Evolutionary conservation across 192 early-diverging fungal species (phyloP).

Genomic region (Coemansia umbellata): DNA sequence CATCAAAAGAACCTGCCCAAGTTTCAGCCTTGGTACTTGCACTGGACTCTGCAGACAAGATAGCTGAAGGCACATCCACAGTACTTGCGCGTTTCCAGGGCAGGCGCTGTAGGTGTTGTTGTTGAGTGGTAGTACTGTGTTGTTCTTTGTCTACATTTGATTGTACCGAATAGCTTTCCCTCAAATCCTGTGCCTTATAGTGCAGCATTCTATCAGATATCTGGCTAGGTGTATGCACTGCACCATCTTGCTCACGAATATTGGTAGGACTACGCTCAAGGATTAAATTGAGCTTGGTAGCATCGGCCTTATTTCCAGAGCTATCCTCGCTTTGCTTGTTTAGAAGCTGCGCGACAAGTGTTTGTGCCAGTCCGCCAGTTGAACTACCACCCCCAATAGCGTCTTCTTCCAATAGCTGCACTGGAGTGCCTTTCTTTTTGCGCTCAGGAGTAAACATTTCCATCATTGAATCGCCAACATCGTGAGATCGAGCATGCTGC

Average conservation of each 20-base stretch:
- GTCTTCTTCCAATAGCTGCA: background rate
- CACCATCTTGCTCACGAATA: too few relatives aligned
- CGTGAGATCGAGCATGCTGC: slow-evolving; percentile 4
- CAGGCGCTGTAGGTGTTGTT: background rate
- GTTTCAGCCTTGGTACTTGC: background rate
- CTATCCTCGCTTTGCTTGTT: background rate
- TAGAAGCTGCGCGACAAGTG: slow-evolving; percentile 10
- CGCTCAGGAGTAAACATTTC: slow-evolving; percentile 50
- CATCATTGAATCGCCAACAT: slow-evolving; percentile 49
- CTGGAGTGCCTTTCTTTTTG: background rate
- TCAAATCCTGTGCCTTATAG: background rate
- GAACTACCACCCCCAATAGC: background rate
- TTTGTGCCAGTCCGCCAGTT: slow-evolving; percentile 4
- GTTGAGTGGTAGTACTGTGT: background rate
- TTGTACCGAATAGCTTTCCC: background rate
- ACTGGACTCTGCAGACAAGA: background rate
- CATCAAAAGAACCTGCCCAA: too few relatives aligned
- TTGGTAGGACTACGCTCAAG: too few relatives aligned
- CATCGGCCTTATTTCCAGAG: background rate
- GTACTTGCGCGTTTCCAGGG: background rate
- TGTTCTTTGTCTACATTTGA: background rate
- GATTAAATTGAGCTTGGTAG: too few relatives aligned
- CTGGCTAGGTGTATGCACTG: too few relatives aligned
- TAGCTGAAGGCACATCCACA: background rate
- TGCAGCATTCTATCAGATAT: background rate